Evolutionary conservation across 1,284 basidiomycete genomes (phyloP).

Genomic region (Amylostereum chailletii): DNA sequence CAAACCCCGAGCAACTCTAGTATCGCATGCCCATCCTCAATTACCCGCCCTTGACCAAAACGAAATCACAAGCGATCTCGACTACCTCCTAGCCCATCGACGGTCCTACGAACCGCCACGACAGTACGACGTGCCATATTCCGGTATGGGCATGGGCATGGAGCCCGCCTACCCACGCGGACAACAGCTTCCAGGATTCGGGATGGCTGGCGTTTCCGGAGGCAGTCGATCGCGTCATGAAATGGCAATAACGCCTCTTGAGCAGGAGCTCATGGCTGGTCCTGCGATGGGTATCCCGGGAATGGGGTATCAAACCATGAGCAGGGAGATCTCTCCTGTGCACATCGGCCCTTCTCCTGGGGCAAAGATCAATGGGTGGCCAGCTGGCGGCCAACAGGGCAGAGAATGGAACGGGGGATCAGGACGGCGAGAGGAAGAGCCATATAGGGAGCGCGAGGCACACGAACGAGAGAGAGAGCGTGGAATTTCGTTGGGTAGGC

Average conservation of each 20-base stretch:
- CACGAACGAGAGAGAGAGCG: slow-evolving; percentile 14
- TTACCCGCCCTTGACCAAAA: slow-evolving; percentile 37
- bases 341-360: slow-evolving; percentile 3
- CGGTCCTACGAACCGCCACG: neutral
- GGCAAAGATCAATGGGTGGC: slow-evolving; percentile 13
- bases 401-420: slow-evolving; percentile 18
- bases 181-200: neutral
- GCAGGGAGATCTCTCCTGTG: slow-evolving; percentile 8
- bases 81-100: slow-evolving; percentile 23
- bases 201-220: neutral
- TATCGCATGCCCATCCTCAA: slow-evolving; percentile 41
- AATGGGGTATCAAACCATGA: neutral
- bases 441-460: slow-evolving; percentile 18
- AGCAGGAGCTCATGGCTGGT: neutral
- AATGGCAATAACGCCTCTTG: neutral
- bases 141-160: neutral
- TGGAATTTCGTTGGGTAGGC: too few species aligned
- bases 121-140: neutral
- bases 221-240: neutral
- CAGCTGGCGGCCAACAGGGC: slow-evolving; percentile 2
- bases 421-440: slow-evolving; percentile 17
- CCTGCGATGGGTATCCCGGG: neutral
- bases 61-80: slow-evolving; percentile 49
- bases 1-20: slow-evolving; percentile 10
- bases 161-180: neutral